Conservation (phyloP, 768 basidiomycete genomes). For the Jaapia argillacea region DNA sequence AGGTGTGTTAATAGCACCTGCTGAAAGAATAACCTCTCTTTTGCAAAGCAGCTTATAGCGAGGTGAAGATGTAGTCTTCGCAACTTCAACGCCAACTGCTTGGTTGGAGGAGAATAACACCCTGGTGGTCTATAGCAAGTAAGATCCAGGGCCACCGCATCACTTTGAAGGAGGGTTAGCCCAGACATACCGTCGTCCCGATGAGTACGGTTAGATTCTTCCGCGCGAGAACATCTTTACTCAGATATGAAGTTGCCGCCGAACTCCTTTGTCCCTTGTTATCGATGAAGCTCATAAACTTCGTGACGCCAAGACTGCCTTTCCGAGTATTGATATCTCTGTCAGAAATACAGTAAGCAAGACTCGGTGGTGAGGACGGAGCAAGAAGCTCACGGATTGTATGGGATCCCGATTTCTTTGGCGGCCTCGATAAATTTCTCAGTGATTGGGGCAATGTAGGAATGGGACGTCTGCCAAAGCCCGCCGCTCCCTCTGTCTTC, state of each 20-base stretch:
- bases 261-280: slow-evolving; percentile 44
- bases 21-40: slow-evolving; percentile 53
- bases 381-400: slow-evolving; percentile 23
- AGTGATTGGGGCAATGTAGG: slow-evolving; percentile 34
- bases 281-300: no score
- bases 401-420: slow-evolving; percentile 37
- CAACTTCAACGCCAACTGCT: slow-evolving; percentile 56
- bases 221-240: slow-evolving; percentile 48
- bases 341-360: no score
- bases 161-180: slow-evolving; percentile 33
- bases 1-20: slow-evolving; percentile 55
- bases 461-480: slow-evolving; percentile 41
- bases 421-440: slow-evolving; percentile 46
- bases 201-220: slow-evolving; percentile 56
- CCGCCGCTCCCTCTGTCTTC: slow-evolving; percentile 39
- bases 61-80: slow-evolving; percentile 24
- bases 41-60: slow-evolving; percentile 37
- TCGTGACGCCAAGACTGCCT: slow-evolving; percentile 52
- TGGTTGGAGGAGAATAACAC: slow-evolving; percentile 38
- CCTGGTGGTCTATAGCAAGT: slow-evolving; percentile 3
- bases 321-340: slow-evolving; percentile 49
- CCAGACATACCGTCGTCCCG: slow-evolving; percentile 42
- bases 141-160: background rate
- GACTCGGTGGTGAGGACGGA: no score
- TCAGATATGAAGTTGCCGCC: slow-evolving; percentile 58